phyloP scores from a whole-genome alignment of 108 stramenopile species.

The Skeletonema menzelii region DNA sequence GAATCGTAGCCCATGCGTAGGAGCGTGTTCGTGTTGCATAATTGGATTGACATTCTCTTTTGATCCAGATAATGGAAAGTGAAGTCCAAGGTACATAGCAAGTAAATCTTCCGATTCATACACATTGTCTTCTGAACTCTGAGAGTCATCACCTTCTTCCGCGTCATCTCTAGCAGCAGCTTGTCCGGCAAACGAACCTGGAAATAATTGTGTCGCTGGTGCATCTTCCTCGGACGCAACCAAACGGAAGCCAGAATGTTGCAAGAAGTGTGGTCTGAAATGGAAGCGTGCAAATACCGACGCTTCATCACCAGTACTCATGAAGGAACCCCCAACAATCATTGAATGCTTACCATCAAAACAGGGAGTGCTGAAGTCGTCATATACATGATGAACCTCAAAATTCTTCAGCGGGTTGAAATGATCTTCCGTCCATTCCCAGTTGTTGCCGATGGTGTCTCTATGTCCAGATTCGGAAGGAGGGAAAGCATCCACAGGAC shows the following conservation, averaged over 20 bases:
- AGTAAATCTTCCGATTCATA: constrained; percentile 76
- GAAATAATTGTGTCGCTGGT: constrained; percentile 76
- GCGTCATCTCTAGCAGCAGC: constrained; percentile 54
- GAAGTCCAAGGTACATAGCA: constrained; percentile 83
- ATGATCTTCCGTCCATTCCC: constrained; percentile 95
- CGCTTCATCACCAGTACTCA: constrained; percentile 92
- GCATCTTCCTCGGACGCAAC: constrained; percentile 77
- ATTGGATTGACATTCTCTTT: constrained; percentile 61
- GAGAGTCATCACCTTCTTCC: background rate
- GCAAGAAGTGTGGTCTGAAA: constrained; percentile 94
- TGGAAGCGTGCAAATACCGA: constrained; percentile 92
- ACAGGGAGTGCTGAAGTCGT: constrained; percentile 95
- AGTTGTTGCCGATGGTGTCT: constrained; percentile 92
- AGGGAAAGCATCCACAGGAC: constrained; percentile 73
- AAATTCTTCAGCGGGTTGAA: constrained; percentile 91
- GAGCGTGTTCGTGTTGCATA: constrained; percentile 56
- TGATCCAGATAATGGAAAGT: constrained; percentile 66
- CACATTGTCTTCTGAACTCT: constrained; percentile 40
- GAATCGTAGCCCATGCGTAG: constrained; percentile 65
- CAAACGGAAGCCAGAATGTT: constrained; percentile 92
- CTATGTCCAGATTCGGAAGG: constrained; percentile 76
- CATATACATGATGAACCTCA: constrained; percentile 71
- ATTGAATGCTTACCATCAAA: constrained; percentile 95
- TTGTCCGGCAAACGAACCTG: constrained; percentile 72
- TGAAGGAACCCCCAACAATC: constrained; percentile 94